Evolutionary conservation across 2,329 filamentous ascomycete genomes (phyloP), one percentile per base, ranked within the genome.

Genomic region (Pseudocercospora fuligena): DNA sequence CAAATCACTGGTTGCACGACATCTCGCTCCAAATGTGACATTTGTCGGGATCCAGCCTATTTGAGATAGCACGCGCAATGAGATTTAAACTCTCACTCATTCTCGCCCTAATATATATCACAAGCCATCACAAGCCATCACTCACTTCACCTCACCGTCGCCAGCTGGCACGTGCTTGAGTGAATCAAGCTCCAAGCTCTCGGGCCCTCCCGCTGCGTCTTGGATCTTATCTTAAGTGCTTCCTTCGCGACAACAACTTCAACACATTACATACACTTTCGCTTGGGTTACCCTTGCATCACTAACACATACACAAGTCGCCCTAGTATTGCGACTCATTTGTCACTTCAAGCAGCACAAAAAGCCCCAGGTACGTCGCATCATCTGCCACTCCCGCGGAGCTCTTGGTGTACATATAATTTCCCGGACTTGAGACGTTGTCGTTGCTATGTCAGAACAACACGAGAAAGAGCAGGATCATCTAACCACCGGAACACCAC

Each of bases 381-480:
- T 56, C 51, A 56, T 56, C 51, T 56, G 51, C 51, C 51, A 56
- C 27, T 31, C 51, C 25, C 51, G 51, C 51, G 51, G 51, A 56
- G 51, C 51, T 31, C 40, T 31, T 56, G 51, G 25, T 56, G 51
- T 56, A 56, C 51, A 56, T 31, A 33, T 31, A 56, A 56, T 31
- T 31, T 56, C 27, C 23, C 51, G 51, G 51, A 56, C 51, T 16
- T 56, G 51, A 31, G 27, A 56, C 25, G 51, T 56, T 56, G 23
- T 56, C 27, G 21, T 29, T 56, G 27, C 51, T 19, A 56, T 56
- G 51, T 19, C 51, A 56, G 51, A 33, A 33, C 23, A 27, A 56
- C 51, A 56, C 27, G 51, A 56, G 51, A 25, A 56, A 56, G 51
- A 56, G 51, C 51, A 56, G 51, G 51, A 33, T 56, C 51, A 56